phyloP scores from a whole-genome alignment of 495 filamentous ascomycete genomes.

The Aspergillus indologenus region DNA sequence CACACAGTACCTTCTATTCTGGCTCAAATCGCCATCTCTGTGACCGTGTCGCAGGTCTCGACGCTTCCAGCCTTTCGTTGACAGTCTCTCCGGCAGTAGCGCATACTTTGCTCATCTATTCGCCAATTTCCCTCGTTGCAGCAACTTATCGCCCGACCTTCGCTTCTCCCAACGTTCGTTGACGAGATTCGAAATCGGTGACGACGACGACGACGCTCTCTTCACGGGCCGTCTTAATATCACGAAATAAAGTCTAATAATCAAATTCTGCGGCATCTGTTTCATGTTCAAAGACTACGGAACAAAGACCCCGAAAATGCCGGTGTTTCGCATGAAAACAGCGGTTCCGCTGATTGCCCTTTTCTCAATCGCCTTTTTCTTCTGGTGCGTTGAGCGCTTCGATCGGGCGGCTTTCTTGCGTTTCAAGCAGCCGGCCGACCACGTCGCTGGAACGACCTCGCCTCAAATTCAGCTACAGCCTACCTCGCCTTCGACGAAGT shows the following conservation, averaged over 20 bases:
- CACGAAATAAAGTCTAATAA: slow-evolving; percentile 13
- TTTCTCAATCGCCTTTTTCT: slow-evolving; percentile 45
- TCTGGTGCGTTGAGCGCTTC: slow-evolving; percentile 45
- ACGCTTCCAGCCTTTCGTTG: slow-evolving; percentile 36
- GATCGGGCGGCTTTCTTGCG: slow-evolving; percentile 41
- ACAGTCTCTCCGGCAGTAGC: slow-evolving; percentile 22
- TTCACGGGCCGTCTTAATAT: slow-evolving; percentile 12
- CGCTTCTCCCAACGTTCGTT: slow-evolving; percentile 2
- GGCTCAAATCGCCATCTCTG: slow-evolving; percentile 11
- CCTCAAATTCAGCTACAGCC: slow-evolving; percentile 26
- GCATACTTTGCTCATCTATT: slow-evolving; percentile 18
- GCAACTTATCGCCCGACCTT: slow-evolving; percentile 13
- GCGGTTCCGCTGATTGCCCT: slow-evolving; percentile 43
- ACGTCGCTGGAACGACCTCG: slow-evolving; percentile 22
- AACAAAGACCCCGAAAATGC: slow-evolving; percentile 39
- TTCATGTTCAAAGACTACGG: slow-evolving; percentile 41
- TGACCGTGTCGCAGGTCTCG: slow-evolving; percentile 25
- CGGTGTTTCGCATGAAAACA: slow-evolving; percentile 45
- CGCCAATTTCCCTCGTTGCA: slow-evolving; percentile 26
- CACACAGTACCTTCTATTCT: slow-evolving; percentile 1
- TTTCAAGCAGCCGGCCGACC: slow-evolving; percentile 41
- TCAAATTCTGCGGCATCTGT: slow-evolving; percentile 1
- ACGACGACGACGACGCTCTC: slow-evolving; percentile 11
- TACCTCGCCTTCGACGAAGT: slow-evolving; percentile 14
- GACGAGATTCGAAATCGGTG: slow-evolving; percentile 16